A percentile compares a stretch with the other conserved stretches of the same genome.
phyloP scores from a whole-genome alignment of 2,329 filamentous ascomycete species.

The Cylindrodendrum hubeiense region DNA sequence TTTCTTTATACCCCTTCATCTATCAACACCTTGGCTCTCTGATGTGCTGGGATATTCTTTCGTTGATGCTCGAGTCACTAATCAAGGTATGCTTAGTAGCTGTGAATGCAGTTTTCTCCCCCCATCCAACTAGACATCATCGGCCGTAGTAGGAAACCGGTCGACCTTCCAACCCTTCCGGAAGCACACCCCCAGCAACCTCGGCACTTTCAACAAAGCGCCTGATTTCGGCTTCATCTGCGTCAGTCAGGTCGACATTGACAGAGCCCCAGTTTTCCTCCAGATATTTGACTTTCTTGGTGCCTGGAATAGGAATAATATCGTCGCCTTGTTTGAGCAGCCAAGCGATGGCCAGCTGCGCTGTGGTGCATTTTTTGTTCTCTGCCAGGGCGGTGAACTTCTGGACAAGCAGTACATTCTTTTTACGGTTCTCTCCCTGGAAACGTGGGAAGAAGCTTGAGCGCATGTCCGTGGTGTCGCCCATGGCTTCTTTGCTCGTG shows the following conservation, averaged over 20 bases:
- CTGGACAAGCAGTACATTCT: conserved; percentile 66
- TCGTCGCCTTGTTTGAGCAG: conserved; percentile 68
- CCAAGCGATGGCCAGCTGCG: conserved; percentile 72
- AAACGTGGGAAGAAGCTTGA: conserved; percentile 23
- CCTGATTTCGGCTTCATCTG: conserved; percentile 48
- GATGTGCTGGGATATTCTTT: too few relatives aligned
- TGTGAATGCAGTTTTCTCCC: too few relatives aligned
- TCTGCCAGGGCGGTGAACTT: conserved; percentile 61
- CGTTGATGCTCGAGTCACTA: too few relatives aligned
- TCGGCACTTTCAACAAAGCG: conserved; percentile 25
- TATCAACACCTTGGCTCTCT: too few relatives aligned
- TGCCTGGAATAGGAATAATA: conserved; percentile 66
- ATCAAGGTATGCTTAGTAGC: too few relatives aligned
- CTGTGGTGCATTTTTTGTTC: conserved; percentile 64
- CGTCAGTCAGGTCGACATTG: conserved; percentile 43
- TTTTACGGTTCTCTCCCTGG: conserved; percentile 45
- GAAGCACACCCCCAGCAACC: conserved; percentile 16
- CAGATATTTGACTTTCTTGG: conserved; percentile 54
- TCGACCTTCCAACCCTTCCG: too few relatives aligned
- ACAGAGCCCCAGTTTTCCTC: conserved; percentile 55
- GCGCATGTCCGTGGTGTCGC: conserved; percentile 11
- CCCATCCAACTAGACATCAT: too few relatives aligned
- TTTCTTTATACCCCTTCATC: too few relatives aligned
- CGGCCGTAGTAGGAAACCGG: too few relatives aligned
- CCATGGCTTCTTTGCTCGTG: conserved; percentile 56